A percentile compares a stretch with the other conserved stretches of the same genome.
phyloP scores from a whole-genome alignment of 495 filamentous ascomycete species.

The Xylaria cubensis region DNA sequence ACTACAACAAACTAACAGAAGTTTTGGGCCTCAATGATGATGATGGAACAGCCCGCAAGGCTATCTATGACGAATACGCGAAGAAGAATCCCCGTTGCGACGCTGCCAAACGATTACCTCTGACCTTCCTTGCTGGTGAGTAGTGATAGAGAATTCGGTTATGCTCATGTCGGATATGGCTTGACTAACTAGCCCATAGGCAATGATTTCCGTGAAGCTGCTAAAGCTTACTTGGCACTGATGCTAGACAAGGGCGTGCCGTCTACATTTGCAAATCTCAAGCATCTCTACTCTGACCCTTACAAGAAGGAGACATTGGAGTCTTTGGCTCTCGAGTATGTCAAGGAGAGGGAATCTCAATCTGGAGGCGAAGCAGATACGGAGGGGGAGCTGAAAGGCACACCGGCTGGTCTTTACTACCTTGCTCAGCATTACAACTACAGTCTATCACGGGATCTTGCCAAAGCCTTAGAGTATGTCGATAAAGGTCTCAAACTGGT shows the following conservation, averaged over 20 bases:
- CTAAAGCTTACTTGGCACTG: slow-evolving; percentile 78
- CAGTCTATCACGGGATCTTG: slow-evolving; percentile 79
- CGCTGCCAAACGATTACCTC: slow-evolving; percentile 81
- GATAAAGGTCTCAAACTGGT: slow-evolving; percentile 81
- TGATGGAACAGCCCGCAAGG: slow-evolving; percentile 67
- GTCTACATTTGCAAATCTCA: slow-evolving; percentile 94
- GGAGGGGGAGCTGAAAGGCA: slow-evolving; percentile 70
- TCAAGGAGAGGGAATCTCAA: slow-evolving; percentile 58
- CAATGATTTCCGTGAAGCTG: slow-evolving; percentile 79
- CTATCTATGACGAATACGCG: slow-evolving; percentile 82
- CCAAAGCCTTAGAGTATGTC: slow-evolving; percentile 80
- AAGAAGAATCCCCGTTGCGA: slow-evolving; percentile 82
- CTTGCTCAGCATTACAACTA: slow-evolving; percentile 98
- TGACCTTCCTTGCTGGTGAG: slow-evolving; percentile 85
- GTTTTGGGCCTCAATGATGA: slow-evolving; percentile 67
- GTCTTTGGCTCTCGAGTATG: slow-evolving; percentile 79
- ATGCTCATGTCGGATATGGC: not conserved
- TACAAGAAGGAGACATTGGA: slow-evolving; percentile 78
- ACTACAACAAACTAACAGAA: slow-evolving; percentile 79
- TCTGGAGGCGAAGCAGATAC: slow-evolving; percentile 46
- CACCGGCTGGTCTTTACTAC: slow-evolving; percentile 84
- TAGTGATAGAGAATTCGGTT: slow-evolving; percentile 3
- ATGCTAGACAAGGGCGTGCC: slow-evolving; percentile 97
- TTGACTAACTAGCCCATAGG: slow-evolving; percentile 51
- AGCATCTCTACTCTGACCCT: slow-evolving; percentile 80